Evolutionary conservation across 345 rosid species (phyloP).

Genomic region (Cardiospermum halicacabum): DNA sequence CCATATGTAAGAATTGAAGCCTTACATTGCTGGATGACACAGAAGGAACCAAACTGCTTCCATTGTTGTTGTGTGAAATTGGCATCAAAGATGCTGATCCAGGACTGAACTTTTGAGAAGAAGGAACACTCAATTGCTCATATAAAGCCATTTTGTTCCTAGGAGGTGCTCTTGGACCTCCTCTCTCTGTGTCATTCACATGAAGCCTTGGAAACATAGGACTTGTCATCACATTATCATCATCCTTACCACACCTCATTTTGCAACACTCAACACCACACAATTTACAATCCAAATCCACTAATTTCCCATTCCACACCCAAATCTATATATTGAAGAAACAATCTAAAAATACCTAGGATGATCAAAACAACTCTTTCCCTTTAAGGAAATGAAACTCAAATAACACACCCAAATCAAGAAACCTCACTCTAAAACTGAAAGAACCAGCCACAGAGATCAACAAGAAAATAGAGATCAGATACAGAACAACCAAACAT

Average conservation of each 20-base stretch:
- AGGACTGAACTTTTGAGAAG: slow-evolving; percentile 37
- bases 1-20: neutral
- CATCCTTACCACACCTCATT: slow-evolving; percentile 44
- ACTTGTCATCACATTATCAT: slow-evolving; percentile 31
- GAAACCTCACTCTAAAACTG: slow-evolving; percentile 14
- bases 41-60: slow-evolving; percentile 31
- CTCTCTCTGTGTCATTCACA: slow-evolving; percentile 59
- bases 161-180: slow-evolving; percentile 68
- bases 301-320: slow-evolving; percentile 17
- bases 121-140: slow-evolving; percentile 60
- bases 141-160: slow-evolving; percentile 79
- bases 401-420: slow-evolving; percentile 25
- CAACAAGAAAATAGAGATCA: neutral
- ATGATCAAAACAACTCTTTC: too few relatives aligned
- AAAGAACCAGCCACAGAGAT: slow-evolving; percentile 15
- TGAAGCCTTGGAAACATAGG: slow-evolving; percentile 74
- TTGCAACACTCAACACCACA: slow-evolving; percentile 9
- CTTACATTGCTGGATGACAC: slow-evolving; percentile 37
- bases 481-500: slow-evolving; percentile 2
- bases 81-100: slow-evolving; percentile 35
- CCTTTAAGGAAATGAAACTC: neutral
- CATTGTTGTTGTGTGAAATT: slow-evolving; percentile 22
- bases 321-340: slow-evolving; percentile 8
- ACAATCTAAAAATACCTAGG: neutral
- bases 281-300: slow-evolving; percentile 4